Base-by-base conservation (phyloP, 441 rosid genomes). In the Jatropha podagrica region DNA sequence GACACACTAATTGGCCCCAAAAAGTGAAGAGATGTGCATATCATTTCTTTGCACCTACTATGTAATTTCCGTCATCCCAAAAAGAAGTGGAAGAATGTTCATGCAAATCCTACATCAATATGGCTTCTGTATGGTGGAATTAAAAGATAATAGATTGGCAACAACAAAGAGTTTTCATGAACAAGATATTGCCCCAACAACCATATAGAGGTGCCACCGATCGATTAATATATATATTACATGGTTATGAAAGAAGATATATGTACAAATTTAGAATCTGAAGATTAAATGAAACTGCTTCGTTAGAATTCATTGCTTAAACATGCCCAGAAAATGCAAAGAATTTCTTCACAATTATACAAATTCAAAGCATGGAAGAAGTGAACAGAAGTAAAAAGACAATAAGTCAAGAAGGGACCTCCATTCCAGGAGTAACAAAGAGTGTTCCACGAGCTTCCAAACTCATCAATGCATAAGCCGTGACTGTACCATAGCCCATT, bases 361-460 rank as follows among this genome's bases (percentile, higher is more conserved):
- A 74, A 4, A 37, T 67, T 23, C 46, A 64, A 14, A 44, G 59
- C 2, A 20, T 41, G 48, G 27, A 49, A 26, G n/a, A 58, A 62
- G 7, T 66, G 14, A 51, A 58, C 10, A 26, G 69, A 37, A 20
- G 55, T 3, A 5, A 37, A 49, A 42, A 46, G 17, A 41, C 59
- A 11, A 62, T 5, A 13, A n/a, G 56, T 12, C 20, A 44, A 41
- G 63, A 37, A 84, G 65, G 62, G 77, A 95, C 99, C 89, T 95
- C 99, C 84, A 88, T 86, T 68, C 98, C 99, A 5, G 95, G 95
- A 80, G 80, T 46, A 74, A 87, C 96, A 76, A 95, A 90, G 69
- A 95, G 96, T 68, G 81, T 90, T 79, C 98, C 98, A 76, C 98
- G 97, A 80, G 99, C 84, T 88, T 95, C 99, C 77, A 95, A 86